phyloP scores from a whole-genome alignment of 768 basidiomycete genomes.

The Tylopilus cervinicoccineus region DNA sequence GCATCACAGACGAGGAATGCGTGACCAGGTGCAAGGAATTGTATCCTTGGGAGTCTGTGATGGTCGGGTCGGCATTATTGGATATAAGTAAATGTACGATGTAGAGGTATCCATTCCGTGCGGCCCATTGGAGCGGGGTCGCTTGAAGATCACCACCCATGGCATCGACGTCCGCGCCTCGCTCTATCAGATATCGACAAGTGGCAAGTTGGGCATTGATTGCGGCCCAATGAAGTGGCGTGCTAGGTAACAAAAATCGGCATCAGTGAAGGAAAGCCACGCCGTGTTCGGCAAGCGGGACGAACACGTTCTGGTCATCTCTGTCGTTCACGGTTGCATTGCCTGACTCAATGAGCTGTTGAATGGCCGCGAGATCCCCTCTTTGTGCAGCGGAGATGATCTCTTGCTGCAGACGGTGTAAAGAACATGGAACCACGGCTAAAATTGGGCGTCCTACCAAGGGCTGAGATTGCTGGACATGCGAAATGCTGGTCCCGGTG shows the following conservation, averaged over 20 bases:
- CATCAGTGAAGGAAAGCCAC: neutral
- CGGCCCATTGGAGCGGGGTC: slow-evolving; percentile 97
- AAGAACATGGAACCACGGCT: neutral
- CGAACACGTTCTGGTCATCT: slow-evolving; percentile 79
- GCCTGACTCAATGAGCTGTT: slow-evolving; percentile 66
- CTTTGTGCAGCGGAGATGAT: slow-evolving; percentile 87
- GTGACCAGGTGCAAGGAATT: slow-evolving; percentile 94
- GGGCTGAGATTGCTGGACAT: slow-evolving; percentile 22
- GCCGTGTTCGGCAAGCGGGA: neutral
- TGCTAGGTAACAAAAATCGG: slow-evolving; percentile 32
- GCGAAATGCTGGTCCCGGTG: slow-evolving; percentile 24
- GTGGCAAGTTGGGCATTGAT: slow-evolving; percentile 93
- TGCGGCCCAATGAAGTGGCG: slow-evolving; percentile 96
- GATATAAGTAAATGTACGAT: slow-evolving; percentile 88
- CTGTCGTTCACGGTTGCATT: slow-evolving; percentile 69
- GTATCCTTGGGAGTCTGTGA: slow-evolving; percentile 92
- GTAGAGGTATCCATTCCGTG: slow-evolving; percentile 94
- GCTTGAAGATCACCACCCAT: slow-evolving; percentile 91
- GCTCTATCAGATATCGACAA: slow-evolving; percentile 83
- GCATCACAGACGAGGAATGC: slow-evolving; percentile 93
- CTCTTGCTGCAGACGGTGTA: slow-evolving; percentile 33
- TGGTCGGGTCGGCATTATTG: slow-evolving; percentile 89
- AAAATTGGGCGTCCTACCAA: slow-evolving; percentile 14
- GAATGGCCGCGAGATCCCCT: slow-evolving; percentile 68
- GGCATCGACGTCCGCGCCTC: slow-evolving; percentile 93